Percentiles rank a stretch among this genome's conserved stretches.
phyloP scores from a whole-genome alignment of 805 yeast species.

The Starmerella roubikii region DNA sequence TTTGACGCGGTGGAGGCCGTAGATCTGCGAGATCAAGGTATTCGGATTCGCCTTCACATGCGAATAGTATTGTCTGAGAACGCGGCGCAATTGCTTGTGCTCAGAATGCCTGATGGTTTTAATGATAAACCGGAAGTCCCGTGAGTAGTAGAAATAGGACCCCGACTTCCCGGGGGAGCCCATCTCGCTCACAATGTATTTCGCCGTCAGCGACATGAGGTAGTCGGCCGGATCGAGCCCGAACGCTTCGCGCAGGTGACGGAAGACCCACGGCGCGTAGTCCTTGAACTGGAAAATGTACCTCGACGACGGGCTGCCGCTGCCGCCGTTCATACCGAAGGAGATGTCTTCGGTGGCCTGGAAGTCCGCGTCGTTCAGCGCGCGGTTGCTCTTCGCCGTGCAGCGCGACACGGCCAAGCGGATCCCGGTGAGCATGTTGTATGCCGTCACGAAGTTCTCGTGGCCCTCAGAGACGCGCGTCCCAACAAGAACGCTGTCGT shows the following conservation, averaged over 20 bases:
- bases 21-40: constrained; percentile 86
- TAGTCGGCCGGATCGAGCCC: constrained; percentile 94
- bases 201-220: constrained; percentile 79
- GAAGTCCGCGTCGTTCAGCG: constrained; percentile 60
- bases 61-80: constrained; percentile 59
- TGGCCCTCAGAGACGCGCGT: constrained; percentile 86
- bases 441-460: constrained; percentile 83
- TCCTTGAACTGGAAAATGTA: constrained; percentile 96
- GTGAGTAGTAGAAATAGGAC: constrained; percentile 84
- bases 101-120: constrained; percentile 92
- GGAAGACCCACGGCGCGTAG: constrained; percentile 85
- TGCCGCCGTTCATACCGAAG: constrained; percentile 71
- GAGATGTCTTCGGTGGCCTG: constrained; percentile 60
- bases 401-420: constrained; percentile 88
- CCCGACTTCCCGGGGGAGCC: constrained; percentile 97
- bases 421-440: constrained; percentile 94
- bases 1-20: constrained; percentile 87
- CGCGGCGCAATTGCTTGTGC: constrained; percentile 65
- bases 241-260: constrained; percentile 67
- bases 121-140: constrained; percentile 87
- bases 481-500: constrained; percentile 49
- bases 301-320: constrained; percentile 81
- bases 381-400: constrained; percentile 64
- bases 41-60: constrained; percentile 77
- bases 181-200: constrained; percentile 77